Evolutionary conservation across 495 filamentous ascomycete genomes (phyloP), one percentile per base, ranked within the genome.

Genomic region (Hypoxylon intermedium): DNA sequence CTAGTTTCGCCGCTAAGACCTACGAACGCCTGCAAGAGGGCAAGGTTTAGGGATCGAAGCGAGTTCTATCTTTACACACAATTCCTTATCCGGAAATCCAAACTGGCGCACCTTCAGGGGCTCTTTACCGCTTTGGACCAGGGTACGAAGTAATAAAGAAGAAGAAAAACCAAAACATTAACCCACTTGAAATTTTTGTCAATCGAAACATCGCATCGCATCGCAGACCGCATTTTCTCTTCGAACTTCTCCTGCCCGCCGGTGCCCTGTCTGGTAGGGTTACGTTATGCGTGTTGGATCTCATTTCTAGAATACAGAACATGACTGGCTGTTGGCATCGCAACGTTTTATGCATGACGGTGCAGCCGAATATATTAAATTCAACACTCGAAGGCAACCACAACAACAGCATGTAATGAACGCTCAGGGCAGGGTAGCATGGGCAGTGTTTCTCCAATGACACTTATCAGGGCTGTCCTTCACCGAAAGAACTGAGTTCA

Each of bases 1-100:
- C 61, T 60, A 65, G 61, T 45, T 34, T 43, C 12, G 38, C 44
- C 55, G 61, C 50, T 55, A 59, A 40, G 31, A 28, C 3, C 55
- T 51, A 51, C 55, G 54, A 65, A 56, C 55, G 30, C 36, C 36
- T 49, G 49, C 54, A 28, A 34, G 16, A 28, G 26, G n/a, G 21
- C 23, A 42, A 23, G 51, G 60, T 45, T 31, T 43, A 49, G 43
- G 42, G 53, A 40, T 53, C 11, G 48, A 50, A 64, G 44, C 42
- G 28, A 43, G 18, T 46, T 34, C 38, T 52, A 52, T 55, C 45
- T 47, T 41, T 57, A 52, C 53, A 43, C 19, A 36, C 23, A 63
- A 52, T 56, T 57, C 52, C 46, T 24, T 26, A 45, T 56, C 21
- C 12, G 45, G 59, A 41, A 46, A 51, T 45, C 15, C 3, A 41